Evolutionary conservation across 257 asterid genomes (phyloP).

Genomic region (Plantago major): DNA sequence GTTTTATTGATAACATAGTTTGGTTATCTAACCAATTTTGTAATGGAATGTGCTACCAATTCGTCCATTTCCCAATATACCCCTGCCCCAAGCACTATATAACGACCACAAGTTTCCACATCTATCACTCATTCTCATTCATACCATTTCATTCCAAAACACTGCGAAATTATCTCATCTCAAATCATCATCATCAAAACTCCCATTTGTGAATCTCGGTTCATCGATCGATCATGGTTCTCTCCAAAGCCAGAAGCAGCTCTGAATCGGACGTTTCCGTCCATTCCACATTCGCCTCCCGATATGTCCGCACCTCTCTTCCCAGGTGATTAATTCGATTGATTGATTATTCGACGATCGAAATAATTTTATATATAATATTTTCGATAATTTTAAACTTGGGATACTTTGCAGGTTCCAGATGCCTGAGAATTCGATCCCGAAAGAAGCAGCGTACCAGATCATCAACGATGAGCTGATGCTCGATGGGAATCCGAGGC

Average conservation of each 20-base stretch:
- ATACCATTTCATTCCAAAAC: too few species aligned
- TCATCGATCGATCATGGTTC: slow-evolving; percentile 47
- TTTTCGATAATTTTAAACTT: not conserved
- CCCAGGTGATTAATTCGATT: slow-evolving; percentile 71
- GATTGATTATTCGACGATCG: too few species aligned
- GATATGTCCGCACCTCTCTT: slow-evolving; percentile 64
- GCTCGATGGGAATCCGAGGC: slow-evolving; percentile 94
- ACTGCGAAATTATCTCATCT: too few species aligned
- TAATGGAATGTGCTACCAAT: too few species aligned
- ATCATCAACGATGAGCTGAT: slow-evolving; percentile 91
- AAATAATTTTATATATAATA: not conserved
- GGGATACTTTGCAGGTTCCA: slow-evolving; percentile 36
- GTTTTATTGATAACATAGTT: too few species aligned
- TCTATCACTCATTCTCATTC: too few species aligned
- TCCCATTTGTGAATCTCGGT: not conserved
- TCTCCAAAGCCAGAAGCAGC: slow-evolving; percentile 38
- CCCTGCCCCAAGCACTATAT: too few species aligned
- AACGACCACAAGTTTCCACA: too few species aligned
- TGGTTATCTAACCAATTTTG: too few species aligned
- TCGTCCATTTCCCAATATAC: too few species aligned
- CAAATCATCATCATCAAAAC: too few species aligned
- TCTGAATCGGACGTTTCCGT: slow-evolving; percentile 56
- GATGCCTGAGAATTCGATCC: slow-evolving; percentile 79
- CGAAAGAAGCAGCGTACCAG: slow-evolving; percentile 92
- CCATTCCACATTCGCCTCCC: slow-evolving; percentile 81